A percentile compares a stretch with the other conserved stretches of the same genome.
Evolutionary conservation across 2,329 filamentous ascomycete genomes (phyloP).

Genomic region (Fusarium sp.): DNA sequence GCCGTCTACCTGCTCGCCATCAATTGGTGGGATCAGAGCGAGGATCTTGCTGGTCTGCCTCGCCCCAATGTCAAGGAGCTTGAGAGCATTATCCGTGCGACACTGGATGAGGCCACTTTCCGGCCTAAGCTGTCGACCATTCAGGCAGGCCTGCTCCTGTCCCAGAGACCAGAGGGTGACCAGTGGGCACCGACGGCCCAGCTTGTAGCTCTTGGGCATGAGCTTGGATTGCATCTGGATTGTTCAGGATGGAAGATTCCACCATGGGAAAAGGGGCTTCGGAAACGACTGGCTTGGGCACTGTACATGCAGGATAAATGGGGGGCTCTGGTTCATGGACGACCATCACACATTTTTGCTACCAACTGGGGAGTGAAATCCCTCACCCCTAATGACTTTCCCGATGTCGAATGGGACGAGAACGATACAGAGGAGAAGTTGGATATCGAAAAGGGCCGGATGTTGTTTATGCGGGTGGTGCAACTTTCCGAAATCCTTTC

Average conservation of each 20-base stretch:
- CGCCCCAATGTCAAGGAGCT: slow-evolving; percentile 76
- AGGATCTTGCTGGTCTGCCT: slow-evolving; percentile 67
- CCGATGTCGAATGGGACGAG: slow-evolving; percentile 73
- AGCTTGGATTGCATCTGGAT: slow-evolving; percentile 87
- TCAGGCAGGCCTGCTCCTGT: slow-evolving; percentile 76
- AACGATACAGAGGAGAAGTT: slow-evolving; percentile 66
- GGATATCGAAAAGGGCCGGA: slow-evolving; percentile 71
- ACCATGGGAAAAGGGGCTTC: slow-evolving; percentile 82
- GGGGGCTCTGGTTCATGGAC: slow-evolving; percentile 84
- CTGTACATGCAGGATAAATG: slow-evolving; percentile 94
- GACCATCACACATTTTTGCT: slow-evolving; percentile 76
- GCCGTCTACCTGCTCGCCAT: slow-evolving; percentile 85
- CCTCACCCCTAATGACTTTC: slow-evolving; percentile 73
- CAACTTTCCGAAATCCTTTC: slow-evolving; percentile 76
- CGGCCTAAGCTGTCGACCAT: slow-evolving; percentile 82
- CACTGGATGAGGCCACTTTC: slow-evolving; percentile 78
- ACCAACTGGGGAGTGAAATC: slow-evolving; percentile 78
- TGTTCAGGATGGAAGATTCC: slow-evolving; percentile 88
- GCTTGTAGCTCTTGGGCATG: slow-evolving; percentile 84
- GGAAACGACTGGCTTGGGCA: slow-evolving; percentile 88
- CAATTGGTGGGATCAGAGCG: slow-evolving; percentile 84
- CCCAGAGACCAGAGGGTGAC: slow-evolving; percentile 77
- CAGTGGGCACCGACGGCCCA: slow-evolving; percentile 88
- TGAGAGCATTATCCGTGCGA: slow-evolving; percentile 75
- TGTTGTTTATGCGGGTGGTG: slow-evolving; percentile 78